A percentile compares a stretch with the other conserved stretches of the same genome.
These are phyloP conservation scores for Obelidium mucronatum DNA, from an alignment of 192 early-diverging fungal genomes.

Conservation along the genomic window DNA sequence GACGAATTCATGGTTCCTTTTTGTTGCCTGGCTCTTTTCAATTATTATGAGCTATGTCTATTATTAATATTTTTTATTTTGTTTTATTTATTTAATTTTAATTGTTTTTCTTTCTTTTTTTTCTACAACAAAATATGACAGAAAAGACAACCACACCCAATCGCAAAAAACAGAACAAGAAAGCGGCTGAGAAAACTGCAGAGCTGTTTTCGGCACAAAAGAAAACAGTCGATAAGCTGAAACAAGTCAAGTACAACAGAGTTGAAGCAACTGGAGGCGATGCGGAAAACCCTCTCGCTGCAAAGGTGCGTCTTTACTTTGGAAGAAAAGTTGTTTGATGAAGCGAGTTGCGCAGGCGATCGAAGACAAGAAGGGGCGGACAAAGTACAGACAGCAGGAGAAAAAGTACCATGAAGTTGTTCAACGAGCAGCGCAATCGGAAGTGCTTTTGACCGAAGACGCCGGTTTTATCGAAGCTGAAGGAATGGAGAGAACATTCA, in stretches of 20 bases:
- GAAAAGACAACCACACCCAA: background rate
- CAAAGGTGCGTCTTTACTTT: background rate
- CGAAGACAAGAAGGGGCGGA: conserved; percentile 74
- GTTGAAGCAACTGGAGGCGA: background rate
- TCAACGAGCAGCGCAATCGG: conserved; percentile 74
- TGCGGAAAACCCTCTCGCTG: background rate
- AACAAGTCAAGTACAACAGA: background rate
- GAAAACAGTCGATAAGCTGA: background rate
- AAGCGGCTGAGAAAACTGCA: background rate
- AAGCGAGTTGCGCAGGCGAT: background rate
- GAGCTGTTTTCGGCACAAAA: background rate
- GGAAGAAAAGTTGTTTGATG: background rate
- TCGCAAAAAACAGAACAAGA: background rate
- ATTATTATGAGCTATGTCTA: too few relatives aligned
- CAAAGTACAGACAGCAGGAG: conserved; percentile 66
- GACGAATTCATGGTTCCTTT: too few relatives aligned
- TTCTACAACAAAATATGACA: background rate
- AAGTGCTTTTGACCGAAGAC: conserved; percentile 78
- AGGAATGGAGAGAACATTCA: conserved; percentile 88
- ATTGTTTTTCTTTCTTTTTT: background rate
- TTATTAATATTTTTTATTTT: too few relatives aligned
- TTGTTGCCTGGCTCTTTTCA: too few relatives aligned
- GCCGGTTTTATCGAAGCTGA: conserved; percentile 86
- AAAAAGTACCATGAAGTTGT: conserved; percentile 71
- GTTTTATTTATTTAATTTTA: background rate